These are phyloP conservation scores for Anethum foeniculum DNA, from an alignment of 140 eudicot species.

Conservation along the genomic window DNA sequence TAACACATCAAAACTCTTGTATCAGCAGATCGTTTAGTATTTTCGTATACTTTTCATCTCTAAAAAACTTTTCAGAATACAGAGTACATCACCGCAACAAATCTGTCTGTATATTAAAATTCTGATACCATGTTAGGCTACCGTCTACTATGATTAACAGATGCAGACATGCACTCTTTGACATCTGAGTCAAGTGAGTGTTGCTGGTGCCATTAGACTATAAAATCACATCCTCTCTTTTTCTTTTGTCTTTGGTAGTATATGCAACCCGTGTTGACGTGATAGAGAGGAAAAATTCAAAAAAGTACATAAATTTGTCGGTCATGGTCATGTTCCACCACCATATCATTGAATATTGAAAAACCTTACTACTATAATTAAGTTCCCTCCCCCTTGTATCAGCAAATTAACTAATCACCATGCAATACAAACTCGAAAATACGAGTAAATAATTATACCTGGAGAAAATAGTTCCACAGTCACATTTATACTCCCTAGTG, in stretches of 20 bases:
- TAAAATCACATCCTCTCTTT: neutral
- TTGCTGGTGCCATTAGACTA: conserved; percentile 1
- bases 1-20: neutral
- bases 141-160: neutral
- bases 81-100: neutral
- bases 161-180: neutral
- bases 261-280: conserved; percentile 9
- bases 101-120: neutral
- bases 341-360: neutral
- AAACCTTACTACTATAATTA: neutral
- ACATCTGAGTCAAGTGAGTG: neutral
- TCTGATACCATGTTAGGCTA: neutral
- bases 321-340: conserved; percentile 7
- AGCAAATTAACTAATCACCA: neutral
- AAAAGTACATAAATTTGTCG: conserved; percentile 4
- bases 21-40: neutral
- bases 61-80: neutral
- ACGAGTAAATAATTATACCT: conserved; percentile 21
- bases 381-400: neutral
- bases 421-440: neutral
- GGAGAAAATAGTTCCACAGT: conserved; percentile 56
- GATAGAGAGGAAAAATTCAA: neutral
- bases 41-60: neutral
- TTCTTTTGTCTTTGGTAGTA: conserved; percentile 5
- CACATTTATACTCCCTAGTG: conserved; percentile 53